These are phyloP conservation scores for Arthrobotrys pseudoclavata DNA, from an alignment of 2,329 filamentous ascomycete genomes.

Conservation along the genomic window DNA sequence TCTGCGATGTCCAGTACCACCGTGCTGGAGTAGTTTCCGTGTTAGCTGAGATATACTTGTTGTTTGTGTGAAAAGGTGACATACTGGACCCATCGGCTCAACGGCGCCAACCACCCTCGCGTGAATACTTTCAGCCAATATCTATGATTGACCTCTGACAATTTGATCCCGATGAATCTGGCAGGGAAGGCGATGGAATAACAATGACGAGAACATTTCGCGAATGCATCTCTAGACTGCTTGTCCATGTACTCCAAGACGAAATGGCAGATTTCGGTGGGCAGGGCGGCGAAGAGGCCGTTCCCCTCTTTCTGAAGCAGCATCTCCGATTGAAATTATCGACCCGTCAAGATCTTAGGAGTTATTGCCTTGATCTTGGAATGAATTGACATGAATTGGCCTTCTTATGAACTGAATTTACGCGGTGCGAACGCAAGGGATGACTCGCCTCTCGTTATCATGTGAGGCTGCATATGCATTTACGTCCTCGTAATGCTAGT, in stretches of 20 bases:
- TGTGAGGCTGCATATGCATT: too few relatives aligned
- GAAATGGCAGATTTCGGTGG: constrained; percentile 18
- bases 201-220: constrained; percentile 10
- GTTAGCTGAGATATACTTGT: background rate
- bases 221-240: background rate
- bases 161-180: constrained; percentile 2
- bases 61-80: background rate
- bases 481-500: too few relatives aligned
- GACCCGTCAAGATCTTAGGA: too few relatives aligned
- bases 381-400: too few relatives aligned
- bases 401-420: too few relatives aligned
- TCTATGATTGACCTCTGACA: background rate
- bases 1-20: background rate
- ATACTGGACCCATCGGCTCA: background rate
- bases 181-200: background rate
- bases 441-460: too few relatives aligned
- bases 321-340: background rate
- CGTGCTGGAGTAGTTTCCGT: background rate
- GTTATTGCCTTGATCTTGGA: background rate
- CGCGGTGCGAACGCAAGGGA: too few relatives aligned
- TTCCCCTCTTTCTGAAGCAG: background rate
- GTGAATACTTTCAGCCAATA: background rate
- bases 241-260: constrained; percentile 9
- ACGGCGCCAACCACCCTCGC: background rate
- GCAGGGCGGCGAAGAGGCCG: constrained; percentile 7